Evolutionary conservation across 768 basidiomycete genomes (phyloP), one percentile per base, ranked within the genome.

Genomic region (Boletus reticuloceps): DNA sequence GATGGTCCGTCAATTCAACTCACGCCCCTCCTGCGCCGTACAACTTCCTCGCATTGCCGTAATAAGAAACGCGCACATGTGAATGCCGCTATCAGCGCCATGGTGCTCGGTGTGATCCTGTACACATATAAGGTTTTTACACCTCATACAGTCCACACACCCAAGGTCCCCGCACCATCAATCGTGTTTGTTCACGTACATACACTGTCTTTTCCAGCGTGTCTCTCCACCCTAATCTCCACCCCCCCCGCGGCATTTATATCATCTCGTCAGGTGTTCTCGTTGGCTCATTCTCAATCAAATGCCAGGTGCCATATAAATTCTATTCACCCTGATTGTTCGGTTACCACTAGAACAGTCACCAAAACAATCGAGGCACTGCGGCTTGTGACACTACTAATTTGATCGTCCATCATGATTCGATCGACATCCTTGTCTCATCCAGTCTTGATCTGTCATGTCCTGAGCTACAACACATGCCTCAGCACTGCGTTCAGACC

Each of bases 101-200:
- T 62, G 53, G 59, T 55, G 48, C 58, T 50, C 58, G 58, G 60
- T 64, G 69, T 68, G 64, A 72, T 61, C 55, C 56, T 58, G 53
- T 53, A 62, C 37, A 51, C 68, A 71, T 71, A 64, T 67, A 62
- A 67, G 59, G 45, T 67, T 70, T 29, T 68, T 67, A 65, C 63
- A 71, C 62, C 71, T 71, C 69, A 69, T 68, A 66, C 58, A 41
- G 57, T 50, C 59, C 64, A 55, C 64, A 58, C 64, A 52, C 56
- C 51, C 62, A 56, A 72, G 71, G 71, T 70, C 71, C 71, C 69
- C 71, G 69, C 59, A 69, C 55, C 60, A 52, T 54, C 61, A 58
- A 32, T 68, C 61, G 59, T 71, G 69, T 70, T 59, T 62, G 53
- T 64, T 71, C 70, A 71, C 71, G 70, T 71, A 71, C 71, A 66